Evolutionary conservation across 1,284 basidiomycete species (phyloP).

Genomic region (Fereydounia khargensis): DNA sequence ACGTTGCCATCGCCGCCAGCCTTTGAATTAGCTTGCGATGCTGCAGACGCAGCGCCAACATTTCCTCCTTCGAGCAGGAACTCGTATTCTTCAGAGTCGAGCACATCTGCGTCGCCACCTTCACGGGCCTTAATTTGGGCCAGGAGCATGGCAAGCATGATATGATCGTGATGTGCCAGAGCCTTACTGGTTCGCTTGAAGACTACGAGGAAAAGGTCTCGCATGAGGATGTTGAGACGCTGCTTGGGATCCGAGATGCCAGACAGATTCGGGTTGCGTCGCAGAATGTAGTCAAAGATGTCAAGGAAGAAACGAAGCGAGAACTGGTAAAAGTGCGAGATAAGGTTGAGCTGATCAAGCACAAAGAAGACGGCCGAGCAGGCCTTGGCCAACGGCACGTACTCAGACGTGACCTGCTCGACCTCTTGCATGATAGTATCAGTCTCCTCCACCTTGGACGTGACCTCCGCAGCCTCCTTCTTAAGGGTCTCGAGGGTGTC

Average conservation of each 20-base stretch:
- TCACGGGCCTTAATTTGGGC: constrained; percentile 81
- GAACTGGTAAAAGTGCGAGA: constrained; percentile 99
- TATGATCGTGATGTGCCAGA: constrained; percentile 83
- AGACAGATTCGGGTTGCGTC: constrained; percentile 83
- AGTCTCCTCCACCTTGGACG: constrained; percentile 94
- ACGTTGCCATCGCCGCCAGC: constrained; percentile 46
- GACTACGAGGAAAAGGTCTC: constrained; percentile 85
- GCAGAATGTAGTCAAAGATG: constrained; percentile 92
- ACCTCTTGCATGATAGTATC: constrained; percentile 94
- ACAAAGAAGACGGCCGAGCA: constrained; percentile 98
- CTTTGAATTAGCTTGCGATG: constrained; percentile 56
- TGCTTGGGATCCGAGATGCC: constrained; percentile 71
- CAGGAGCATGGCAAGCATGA: constrained; percentile 85
- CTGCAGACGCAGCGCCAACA: constrained; percentile 60
- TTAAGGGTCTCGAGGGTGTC: constrained; percentile 95
- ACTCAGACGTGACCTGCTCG: constrained; percentile 90
- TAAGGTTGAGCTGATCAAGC: constrained; percentile 84
- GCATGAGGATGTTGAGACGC: constrained; percentile 79
- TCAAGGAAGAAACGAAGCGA: constrained; percentile 96
- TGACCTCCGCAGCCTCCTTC: constrained; percentile 93
- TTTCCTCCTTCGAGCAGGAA: constrained; percentile 86
- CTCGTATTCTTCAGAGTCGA: constrained; percentile 77
- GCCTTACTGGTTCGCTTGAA: constrained; percentile 88
- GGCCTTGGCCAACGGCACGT: constrained; percentile 89
- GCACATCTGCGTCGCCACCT: constrained; percentile 58